Evolutionary conservation across 768 basidiomycete genomes (phyloP), one percentile per base, ranked within the genome.

Genomic region (Rhodotorula paludigena): DNA sequence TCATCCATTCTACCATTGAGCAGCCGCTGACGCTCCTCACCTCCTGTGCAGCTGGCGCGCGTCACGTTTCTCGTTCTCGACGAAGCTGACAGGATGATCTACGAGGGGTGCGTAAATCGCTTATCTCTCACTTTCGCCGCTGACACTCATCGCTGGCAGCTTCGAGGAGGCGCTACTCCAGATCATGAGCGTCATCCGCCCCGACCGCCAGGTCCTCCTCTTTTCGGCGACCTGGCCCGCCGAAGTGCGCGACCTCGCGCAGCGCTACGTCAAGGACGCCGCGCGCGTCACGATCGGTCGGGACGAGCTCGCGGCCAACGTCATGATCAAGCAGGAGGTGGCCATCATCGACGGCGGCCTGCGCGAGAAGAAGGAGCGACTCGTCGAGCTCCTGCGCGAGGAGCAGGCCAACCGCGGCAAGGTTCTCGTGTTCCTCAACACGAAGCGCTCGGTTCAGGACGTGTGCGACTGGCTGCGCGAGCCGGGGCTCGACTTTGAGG

Each of bases 31-130:
- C 30, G 28, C 25, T 51, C 30, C 12, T 36, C 52, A 8, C 23
- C 66, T 87, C 92, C 83, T 85, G 66, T 88, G n/a, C 96, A 97
- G 79, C 18, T 89, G 96, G 77, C 88, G 88, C 68, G 89, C 87
- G 72, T 97, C 86, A 92, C 90, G 81, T 81, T 86, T 77, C 81
- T 99, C 20, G 96, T 92, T 76, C 92, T 99, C 90, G 96, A 99
- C 79, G 96, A 99, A 79, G 96, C 96, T 1, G 96, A 99, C 79
- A 83, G 96, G 64, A 99, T 99, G 96, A 91, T 99, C 66, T 91
- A 97, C 76, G 81, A 96, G 76, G 96, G 96, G 1, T 99, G 98
- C 76, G 97, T 93, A 96, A 74, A 91, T 97, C 39, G 83, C 78
- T 97, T 97, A 76, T 84, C 92, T 76, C 97, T 96, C 81, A 94